Percentiles rank a stretch among this genome's conserved stretches.
These are phyloP conservation scores for Rutstroemia sp. DNA, from an alignment of 2,329 filamentous ascomycete species.

Conservation along the genomic window DNA sequence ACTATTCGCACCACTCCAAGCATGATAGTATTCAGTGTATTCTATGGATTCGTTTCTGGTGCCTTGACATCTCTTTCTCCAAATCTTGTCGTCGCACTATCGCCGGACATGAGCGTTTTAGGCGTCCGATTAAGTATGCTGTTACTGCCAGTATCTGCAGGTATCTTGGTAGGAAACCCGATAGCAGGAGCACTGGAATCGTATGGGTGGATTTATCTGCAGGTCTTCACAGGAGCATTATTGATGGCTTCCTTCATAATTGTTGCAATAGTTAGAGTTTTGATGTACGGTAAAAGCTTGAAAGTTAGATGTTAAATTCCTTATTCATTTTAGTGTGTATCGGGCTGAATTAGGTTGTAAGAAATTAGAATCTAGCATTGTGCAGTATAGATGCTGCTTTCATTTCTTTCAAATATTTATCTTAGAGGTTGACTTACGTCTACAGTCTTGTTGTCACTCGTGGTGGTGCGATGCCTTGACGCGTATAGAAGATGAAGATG, in stretches of 20 bases:
- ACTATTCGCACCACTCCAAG: slow-evolving; percentile 42
- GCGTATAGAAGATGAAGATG: no score
- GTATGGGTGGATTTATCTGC: background rate
- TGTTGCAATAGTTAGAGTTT: background rate
- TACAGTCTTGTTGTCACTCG: no score
- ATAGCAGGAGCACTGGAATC: slow-evolving; percentile 30
- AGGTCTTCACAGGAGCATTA: background rate
- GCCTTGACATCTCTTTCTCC: slow-evolving; percentile 41
- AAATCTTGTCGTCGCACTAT: slow-evolving; percentile 12
- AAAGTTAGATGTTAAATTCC: background rate
- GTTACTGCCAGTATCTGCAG: slow-evolving; percentile 40
- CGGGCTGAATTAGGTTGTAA: no score
- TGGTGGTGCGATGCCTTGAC: no score
- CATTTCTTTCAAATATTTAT: no score
- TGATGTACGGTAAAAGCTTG: slow-evolving; percentile 1
- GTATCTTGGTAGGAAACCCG: slow-evolving; percentile 30
- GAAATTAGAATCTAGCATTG: no score
- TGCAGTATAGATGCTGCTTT: no score
- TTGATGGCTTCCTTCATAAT: background rate
- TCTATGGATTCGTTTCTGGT: slow-evolving; percentile 65
- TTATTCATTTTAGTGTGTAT: no score
- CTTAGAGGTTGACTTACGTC: no score
- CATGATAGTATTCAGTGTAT: slow-evolving; percentile 52
- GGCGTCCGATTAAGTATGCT: slow-evolving; percentile 46
- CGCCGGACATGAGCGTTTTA: slow-evolving; percentile 37